Evolutionary conservation across 192 early-diverging fungal genomes (phyloP).

Genomic region (Borealophlyctis nickersoniae): DNA sequence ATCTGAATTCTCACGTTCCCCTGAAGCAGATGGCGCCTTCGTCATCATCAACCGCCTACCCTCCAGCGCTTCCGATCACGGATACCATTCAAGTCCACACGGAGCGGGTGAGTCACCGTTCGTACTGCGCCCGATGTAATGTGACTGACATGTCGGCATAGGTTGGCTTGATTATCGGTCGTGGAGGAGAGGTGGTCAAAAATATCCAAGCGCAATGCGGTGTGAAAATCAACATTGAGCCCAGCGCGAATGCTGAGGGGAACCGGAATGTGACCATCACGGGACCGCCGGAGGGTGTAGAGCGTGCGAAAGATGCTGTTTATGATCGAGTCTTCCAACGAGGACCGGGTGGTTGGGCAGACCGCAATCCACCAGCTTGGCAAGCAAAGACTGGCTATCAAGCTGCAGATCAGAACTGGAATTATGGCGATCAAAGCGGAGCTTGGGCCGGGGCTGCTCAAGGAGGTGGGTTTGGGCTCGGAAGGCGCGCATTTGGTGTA

Average conservation of each 20-base stretch:
- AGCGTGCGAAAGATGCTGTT: conserved; percentile 40
- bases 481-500: no score
- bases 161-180: conserved; percentile 79
- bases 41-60: no score
- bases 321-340: conserved; percentile 23
- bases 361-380: no score
- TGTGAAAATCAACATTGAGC: conserved; percentile 69
- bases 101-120: conserved; percentile 30
- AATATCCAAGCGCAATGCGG: conserved; percentile 72
- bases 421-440: no score
- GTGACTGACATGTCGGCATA: conserved; percentile 22
- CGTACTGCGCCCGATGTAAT: not conserved
- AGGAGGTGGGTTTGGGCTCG: no score
- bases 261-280: conserved; percentile 41
- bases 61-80: no score
- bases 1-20: no score
- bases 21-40: no score
- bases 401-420: no score
- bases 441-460: no score
- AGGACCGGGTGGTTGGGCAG: not conserved
- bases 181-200: conserved; percentile 73
- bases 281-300: conserved; percentile 37
- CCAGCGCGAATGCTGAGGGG: conserved; percentile 30
- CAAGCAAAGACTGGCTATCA: no score
- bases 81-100: conserved; percentile 62